These are phyloP conservation scores for Piromyces finnis DNA, from an alignment of 192 early-diverging fungal genomes.

Conservation along the genomic window DNA sequence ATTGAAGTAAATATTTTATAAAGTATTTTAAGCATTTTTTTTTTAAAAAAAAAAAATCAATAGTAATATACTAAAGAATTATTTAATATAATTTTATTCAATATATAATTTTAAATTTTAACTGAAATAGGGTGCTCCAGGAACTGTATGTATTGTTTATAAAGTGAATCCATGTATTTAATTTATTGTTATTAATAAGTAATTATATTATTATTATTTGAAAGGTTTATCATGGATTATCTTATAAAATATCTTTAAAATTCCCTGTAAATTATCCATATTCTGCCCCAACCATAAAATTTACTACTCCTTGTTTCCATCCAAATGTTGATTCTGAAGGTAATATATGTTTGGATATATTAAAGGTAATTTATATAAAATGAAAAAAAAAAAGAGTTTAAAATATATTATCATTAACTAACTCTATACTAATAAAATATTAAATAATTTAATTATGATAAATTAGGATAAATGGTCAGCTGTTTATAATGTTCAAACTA, in stretches of 20 bases:
- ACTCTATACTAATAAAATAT: too few relatives aligned
- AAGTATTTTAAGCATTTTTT: too few relatives aligned
- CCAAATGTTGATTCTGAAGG: constrained; percentile 28
- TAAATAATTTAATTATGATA: background rate
- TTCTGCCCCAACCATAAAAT: constrained; percentile 18
- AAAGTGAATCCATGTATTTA: too few relatives aligned
- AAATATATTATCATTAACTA: too few relatives aligned
- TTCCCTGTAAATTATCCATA: constrained; percentile 32
- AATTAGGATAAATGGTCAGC: constrained; percentile 35
- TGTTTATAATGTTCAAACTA: constrained; percentile 30
- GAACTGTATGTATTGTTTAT: background rate
- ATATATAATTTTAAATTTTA: background rate
- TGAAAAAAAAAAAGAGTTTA: too few relatives aligned
- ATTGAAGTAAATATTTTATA: constrained; percentile 8
- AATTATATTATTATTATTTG: too few relatives aligned
- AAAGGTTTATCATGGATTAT: constrained; percentile 23
- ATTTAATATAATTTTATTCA: too few relatives aligned
- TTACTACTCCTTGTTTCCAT: constrained; percentile 23
- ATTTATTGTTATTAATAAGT: too few relatives aligned
- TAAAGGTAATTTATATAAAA: constrained; percentile 13
- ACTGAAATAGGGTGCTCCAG: background rate
- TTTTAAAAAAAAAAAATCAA: too few relatives aligned
- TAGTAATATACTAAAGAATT: too few relatives aligned
- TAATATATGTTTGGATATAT: constrained; percentile 29
- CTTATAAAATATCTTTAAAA: constrained; percentile 24